These are phyloP conservation scores for Ophiostoma triangulosporum DNA, from an alignment of 2,329 filamentous ascomycete species.

Conservation along the genomic window DNA sequence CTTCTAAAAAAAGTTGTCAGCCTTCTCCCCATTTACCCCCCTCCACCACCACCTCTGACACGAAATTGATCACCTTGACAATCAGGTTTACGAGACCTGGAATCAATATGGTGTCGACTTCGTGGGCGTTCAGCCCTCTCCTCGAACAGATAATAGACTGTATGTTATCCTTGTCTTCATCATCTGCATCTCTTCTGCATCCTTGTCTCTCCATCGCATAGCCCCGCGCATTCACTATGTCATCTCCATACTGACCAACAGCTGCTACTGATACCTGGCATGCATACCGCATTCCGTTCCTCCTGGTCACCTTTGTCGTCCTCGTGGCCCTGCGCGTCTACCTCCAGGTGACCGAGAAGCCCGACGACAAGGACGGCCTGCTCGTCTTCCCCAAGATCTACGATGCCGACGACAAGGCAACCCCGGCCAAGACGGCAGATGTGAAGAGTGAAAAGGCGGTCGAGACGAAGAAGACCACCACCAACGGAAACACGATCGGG, in stretches of 20 bases:
- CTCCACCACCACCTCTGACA: background rate
- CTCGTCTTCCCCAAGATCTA: slow-evolving; percentile 26
- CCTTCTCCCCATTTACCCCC: background rate
- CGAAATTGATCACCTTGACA: background rate
- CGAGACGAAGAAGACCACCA: background rate
- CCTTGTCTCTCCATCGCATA: background rate
- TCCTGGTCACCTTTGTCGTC: slow-evolving; percentile 25
- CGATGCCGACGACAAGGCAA: slow-evolving; percentile 6
- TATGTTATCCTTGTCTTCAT: background rate
- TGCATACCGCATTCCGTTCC: slow-evolving; percentile 29
- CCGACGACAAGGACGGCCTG: slow-evolving; percentile 21
- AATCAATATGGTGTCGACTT: slow-evolving; percentile 8
- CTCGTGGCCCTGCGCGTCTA: slow-evolving; percentile 30
- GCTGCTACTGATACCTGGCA: slow-evolving; percentile 31
- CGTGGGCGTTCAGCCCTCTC: background rate
- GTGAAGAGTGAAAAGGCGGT: background rate
- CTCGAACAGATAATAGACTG: background rate
- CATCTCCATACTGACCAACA: slow-evolving; percentile 7
- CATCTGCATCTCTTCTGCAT: background rate
- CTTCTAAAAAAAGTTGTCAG: slow-evolving; percentile 1
- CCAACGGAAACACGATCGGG: background rate
- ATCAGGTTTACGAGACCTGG: background rate
- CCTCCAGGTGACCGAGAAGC: slow-evolving; percentile 22
- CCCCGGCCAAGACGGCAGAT: background rate
- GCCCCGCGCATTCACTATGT: background rate